A percentile compares a stretch with the other conserved stretches of the same genome.
phyloP scores from a whole-genome alignment of 192 early-diverging fungal genomes.

The Ambispora gerdemannii region DNA sequence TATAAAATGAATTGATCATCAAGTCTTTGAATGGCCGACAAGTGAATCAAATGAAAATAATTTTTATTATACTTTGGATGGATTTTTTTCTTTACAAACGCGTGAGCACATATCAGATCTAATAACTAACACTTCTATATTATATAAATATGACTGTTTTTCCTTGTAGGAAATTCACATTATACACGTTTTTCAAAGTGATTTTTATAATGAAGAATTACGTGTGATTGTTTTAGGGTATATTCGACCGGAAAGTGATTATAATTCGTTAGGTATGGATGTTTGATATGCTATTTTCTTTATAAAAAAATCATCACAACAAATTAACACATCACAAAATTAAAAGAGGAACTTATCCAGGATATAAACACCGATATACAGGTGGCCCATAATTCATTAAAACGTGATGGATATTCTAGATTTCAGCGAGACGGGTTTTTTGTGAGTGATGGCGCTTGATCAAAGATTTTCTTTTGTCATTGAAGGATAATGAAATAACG shows the following conservation, averaged over 20 bases:
- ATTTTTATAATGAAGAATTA: conserved; percentile 90
- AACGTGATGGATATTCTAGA: conserved; percentile 54
- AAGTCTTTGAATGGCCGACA: neutral
- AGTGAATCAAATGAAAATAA: conserved; percentile 4
- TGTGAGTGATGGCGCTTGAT: neutral
- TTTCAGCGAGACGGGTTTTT: conserved; percentile 36
- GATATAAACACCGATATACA: conserved; percentile 91
- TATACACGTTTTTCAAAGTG: conserved; percentile 76
- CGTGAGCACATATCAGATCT: neutral
- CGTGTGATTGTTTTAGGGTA: conserved; percentile 82
- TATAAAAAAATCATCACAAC: neutral
- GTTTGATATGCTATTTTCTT: neutral
- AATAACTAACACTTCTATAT: no score
- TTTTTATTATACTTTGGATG: neutral
- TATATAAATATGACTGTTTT: no score
- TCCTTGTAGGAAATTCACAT: conserved; percentile 86
- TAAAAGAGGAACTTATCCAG: conserved; percentile 77
- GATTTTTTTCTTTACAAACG: conserved; percentile 16
- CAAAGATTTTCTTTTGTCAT: neutral
- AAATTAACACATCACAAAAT: conserved; percentile 1
- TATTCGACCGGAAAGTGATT: conserved; percentile 88
- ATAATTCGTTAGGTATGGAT: conserved; percentile 69
- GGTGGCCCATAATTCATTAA: conserved; percentile 67
- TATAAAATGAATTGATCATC: no score
- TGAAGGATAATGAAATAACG: no score